Evolutionary conservation across 2,329 filamentous ascomycete genomes (phyloP).

Genomic region (Trichoderma harzianum): DNA sequence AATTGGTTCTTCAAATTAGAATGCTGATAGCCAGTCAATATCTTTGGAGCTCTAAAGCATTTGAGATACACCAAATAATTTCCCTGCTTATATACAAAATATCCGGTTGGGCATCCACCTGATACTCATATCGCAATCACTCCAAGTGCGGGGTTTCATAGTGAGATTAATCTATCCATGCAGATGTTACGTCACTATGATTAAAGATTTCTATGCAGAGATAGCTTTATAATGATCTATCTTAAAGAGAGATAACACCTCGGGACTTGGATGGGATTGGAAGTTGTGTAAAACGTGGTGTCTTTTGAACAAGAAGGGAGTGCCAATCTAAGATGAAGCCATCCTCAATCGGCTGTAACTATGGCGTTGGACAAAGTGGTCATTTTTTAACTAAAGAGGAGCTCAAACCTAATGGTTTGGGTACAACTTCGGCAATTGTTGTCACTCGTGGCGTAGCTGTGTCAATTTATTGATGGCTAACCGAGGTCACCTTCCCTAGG

Average conservation of each 20-base stretch:
- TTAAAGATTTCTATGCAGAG: background rate
- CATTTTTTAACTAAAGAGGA: background rate
- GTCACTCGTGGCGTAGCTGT: background rate
- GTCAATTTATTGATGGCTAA: background rate
- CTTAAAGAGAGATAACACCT: background rate
- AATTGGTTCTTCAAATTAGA: background rate
- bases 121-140: background rate
- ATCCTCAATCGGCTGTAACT: background rate
- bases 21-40: background rate
- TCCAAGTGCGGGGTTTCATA: background rate
- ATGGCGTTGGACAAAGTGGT: background rate
- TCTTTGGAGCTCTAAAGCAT: background rate
- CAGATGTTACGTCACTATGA: constrained; percentile 1
- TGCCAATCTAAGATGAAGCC: background rate
- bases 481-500: background rate
- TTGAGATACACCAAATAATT: background rate
- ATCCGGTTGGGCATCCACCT: background rate
- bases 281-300: background rate
- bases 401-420: background rate
- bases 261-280: background rate
- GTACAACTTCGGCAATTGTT: background rate
- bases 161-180: background rate
- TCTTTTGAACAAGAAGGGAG: background rate
- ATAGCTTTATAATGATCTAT: background rate
- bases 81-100: background rate